A percentile compares a stretch with the other conserved stretches of the same genome.
These are phyloP conservation scores for Noccaea bulbosa DNA, from an alignment of 345 rosid species.

Conservation along the genomic window DNA sequence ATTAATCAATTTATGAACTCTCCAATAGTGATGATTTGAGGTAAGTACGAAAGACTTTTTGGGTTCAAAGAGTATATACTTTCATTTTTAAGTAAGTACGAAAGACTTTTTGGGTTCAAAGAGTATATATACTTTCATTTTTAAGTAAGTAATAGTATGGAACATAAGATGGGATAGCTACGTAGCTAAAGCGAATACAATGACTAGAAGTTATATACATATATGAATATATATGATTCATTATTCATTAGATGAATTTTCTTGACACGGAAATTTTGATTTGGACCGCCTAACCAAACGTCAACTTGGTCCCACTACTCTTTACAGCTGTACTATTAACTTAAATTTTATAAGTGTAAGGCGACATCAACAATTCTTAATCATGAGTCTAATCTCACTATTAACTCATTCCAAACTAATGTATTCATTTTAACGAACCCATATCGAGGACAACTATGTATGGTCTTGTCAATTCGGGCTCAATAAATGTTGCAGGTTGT, in stretches of 20 bases:
- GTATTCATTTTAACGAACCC: constrained; percentile 26
- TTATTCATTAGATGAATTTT: constrained; percentile 37
- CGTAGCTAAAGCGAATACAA: constrained; percentile 24
- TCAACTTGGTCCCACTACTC: constrained; percentile 38
- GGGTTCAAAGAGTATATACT: constrained; percentile 23
- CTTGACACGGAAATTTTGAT: constrained; percentile 40
- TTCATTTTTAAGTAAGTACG: constrained; percentile 4
- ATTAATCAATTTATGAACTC: constrained; percentile 1
- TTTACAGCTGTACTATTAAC: constrained; percentile 35
- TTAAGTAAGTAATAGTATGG: constrained; percentile 17
- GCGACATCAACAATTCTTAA: constrained; percentile 34
- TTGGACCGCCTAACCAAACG: constrained; percentile 44
- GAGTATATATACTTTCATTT: not conserved
- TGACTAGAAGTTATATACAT: constrained; percentile 2
- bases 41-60: constrained; percentile 16
- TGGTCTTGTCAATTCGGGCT: constrained; percentile 35
- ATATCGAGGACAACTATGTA: constrained; percentile 21
- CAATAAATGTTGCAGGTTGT: constrained; percentile 20
- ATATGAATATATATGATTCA: constrained; percentile 30
- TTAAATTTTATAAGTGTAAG: constrained; percentile 7
- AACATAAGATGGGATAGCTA: constrained; percentile 22
- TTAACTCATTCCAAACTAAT: constrained; percentile 8
- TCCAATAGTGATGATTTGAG: constrained; percentile 13
- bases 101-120: not conserved
- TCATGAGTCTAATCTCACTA: constrained; percentile 36